These are phyloP conservation scores for Talaromyces marneffei DNA, from an alignment of 2,329 filamentous ascomycete species.

Conservation along the genomic window DNA sequence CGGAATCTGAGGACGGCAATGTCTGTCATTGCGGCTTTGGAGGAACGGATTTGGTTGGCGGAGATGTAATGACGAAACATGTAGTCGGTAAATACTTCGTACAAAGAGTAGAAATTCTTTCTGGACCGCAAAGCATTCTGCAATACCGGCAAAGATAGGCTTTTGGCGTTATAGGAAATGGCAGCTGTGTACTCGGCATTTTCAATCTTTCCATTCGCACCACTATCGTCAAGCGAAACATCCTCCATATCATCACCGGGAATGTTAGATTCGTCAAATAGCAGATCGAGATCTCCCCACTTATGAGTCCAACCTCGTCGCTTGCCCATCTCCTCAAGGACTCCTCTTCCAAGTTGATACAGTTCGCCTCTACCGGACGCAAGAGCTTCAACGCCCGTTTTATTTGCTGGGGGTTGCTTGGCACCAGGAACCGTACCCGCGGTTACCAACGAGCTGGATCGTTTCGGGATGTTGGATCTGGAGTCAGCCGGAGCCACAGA, in stretches of 20 bases:
- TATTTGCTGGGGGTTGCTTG: constrained; percentile 26
- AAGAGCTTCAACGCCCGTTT: constrained; percentile 68
- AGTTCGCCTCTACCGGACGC: constrained; percentile 78
- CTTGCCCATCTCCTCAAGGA: constrained; percentile 68
- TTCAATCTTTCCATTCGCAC: not conserved
- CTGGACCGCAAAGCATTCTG: constrained; percentile 56
- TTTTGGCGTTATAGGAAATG: constrained; percentile 30
- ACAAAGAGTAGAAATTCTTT: constrained; percentile 61
- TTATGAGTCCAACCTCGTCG: constrained; percentile 69
- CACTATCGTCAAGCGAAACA: constrained; percentile 30
- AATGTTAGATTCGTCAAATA: constrained; percentile 29
- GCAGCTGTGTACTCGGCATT: not conserved
- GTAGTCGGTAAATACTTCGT: constrained; percentile 75
- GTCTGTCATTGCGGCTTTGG: constrained; percentile 73
- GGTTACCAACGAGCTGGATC: constrained; percentile 35
- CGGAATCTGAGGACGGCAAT: constrained; percentile 78
- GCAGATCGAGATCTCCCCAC: constrained; percentile 56
- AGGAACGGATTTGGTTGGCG: constrained; percentile 70
- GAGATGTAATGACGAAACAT: constrained; percentile 76
- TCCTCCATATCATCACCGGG: constrained; percentile 29
- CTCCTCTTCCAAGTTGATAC: constrained; percentile 69
- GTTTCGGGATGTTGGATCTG: constrained; percentile 29
- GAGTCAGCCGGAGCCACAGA: constrained; percentile 20
- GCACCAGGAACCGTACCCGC: constrained; percentile 36
- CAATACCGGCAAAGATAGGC: constrained; percentile 54